These are phyloP conservation scores for Maudiozyma saulgeensis DNA, from an alignment of 805 yeast genomes.

Conservation along the genomic window DNA sequence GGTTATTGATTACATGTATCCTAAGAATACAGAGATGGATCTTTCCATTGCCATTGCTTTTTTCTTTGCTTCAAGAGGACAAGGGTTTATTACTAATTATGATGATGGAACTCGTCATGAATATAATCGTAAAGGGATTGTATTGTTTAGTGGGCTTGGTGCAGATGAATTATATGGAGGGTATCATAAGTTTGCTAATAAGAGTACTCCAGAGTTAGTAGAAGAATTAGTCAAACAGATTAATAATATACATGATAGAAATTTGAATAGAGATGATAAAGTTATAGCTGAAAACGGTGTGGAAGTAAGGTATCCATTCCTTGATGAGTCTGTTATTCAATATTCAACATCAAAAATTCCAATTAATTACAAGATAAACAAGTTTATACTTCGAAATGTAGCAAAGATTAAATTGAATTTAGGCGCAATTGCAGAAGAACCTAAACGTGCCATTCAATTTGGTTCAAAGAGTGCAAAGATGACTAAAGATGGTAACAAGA, in stretches of 20 bases:
- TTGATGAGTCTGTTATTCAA: conserved; percentile 53
- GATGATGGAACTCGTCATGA: not conserved
- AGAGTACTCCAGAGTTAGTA: conserved; percentile 37
- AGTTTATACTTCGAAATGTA: conserved; percentile 50
- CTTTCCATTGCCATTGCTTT: conserved; percentile 91
- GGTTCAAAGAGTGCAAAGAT: conserved; percentile 94
- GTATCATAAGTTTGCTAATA: conserved; percentile 66
- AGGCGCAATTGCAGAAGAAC: conserved; percentile 54
- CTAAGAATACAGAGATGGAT: conserved; percentile 90
- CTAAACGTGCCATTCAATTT: conserved; percentile 91
- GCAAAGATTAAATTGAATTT: conserved; percentile 44
- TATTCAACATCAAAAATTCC: conserved; percentile 41
- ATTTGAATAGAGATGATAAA: conserved; percentile 86
- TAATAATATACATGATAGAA: conserved; percentile 62
- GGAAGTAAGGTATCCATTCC: conserved; percentile 80
- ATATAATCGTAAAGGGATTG: conserved; percentile 51
- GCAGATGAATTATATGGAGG: conserved; percentile 98
- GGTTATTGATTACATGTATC: conserved; percentile 65
- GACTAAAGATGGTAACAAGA: conserved; percentile 64
- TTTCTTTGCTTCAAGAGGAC: conserved; percentile 72
- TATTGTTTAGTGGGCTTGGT: conserved; percentile 84
- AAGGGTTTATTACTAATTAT: conserved; percentile 26
- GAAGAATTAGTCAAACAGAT: conserved; percentile 64
- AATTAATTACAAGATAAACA: conserved; percentile 40
- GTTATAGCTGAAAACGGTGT: conserved; percentile 81